Evolutionary conservation across 2,329 filamentous ascomycete genomes (phyloP), one percentile per base, ranked within the genome.

Genomic region (Cladosporium sp.): DNA sequence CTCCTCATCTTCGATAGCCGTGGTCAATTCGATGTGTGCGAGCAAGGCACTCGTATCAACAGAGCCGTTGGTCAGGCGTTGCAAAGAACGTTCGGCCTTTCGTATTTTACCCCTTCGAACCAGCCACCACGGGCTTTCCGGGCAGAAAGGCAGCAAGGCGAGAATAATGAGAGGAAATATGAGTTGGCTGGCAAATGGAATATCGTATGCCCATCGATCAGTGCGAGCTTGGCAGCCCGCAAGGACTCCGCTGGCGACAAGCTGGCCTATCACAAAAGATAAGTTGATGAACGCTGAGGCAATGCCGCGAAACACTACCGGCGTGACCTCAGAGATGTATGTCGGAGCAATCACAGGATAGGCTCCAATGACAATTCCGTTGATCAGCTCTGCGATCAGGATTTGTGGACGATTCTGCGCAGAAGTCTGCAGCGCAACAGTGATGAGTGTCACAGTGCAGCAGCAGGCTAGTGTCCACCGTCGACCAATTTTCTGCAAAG

Each of bases 251-350:
- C 66, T 67, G 9, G 68, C 80, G 2, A 84, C 70, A 4, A 84
- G 74, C 39, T 42, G 39, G 39, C 39, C 39, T 8, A 42, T 42
- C 3, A 42, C 39, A 68, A 82, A 84, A 62, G 80, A 83, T 37
- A 84, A 70, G 62, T 83, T 84, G 56, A 83, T 79, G 57, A 78
- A 84, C 12, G 79, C 78, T 1, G 81, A 83, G n/a, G 83, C 69
- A 49, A 80, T 77, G 25, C 78, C 79, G 17, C 82, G 77, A 50
- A 85, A 75, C 1, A 78, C 77, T 49, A 81, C 73, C 3, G 82
- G 82, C 22, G 79, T 80, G n/a, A 84, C 78, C 65, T 88, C 85
- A 57, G 83, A 85, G 28, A 84, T 85, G 65, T 88, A 88, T 0
- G 84, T 84, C 61, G 82, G 70, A 22, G 70, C 66, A 22, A 73